Evolutionary conservation across 768 basidiomycete genomes (phyloP).

Genomic region (Candolleomyces efflorescens): DNA sequence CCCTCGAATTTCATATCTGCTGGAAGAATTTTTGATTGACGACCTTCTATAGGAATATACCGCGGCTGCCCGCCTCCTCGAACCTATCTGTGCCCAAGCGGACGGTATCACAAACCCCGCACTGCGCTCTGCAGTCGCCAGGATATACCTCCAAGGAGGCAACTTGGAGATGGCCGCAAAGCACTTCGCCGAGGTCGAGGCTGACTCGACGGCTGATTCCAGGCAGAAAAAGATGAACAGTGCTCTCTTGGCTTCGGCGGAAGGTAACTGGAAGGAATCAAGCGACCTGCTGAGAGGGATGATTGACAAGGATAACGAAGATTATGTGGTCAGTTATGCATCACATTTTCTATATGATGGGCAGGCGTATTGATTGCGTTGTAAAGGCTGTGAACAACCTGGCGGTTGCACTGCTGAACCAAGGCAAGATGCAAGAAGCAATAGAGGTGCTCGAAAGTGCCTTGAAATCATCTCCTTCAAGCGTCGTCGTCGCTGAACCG

Average conservation of each 20-base stretch:
- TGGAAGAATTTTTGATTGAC: no score
- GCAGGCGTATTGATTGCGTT: not conserved
- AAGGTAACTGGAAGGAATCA: constrained; percentile 66
- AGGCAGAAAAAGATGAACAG: constrained; percentile 56
- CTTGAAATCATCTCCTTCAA: constrained; percentile 59
- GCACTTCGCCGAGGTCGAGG: constrained; percentile 52
- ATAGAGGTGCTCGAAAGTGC: constrained; percentile 66
- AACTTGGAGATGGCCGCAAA: constrained; percentile 53
- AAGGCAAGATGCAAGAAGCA: constrained; percentile 73
- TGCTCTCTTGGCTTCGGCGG: constrained; percentile 60
- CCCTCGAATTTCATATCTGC: no score
- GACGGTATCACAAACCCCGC: constrained; percentile 39
- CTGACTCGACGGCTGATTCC: constrained; percentile 38
- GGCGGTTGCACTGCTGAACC: constrained; percentile 64
- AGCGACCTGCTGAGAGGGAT: constrained; percentile 38
- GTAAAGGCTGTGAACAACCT: constrained; percentile 71
- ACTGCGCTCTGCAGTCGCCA: constrained; percentile 64
- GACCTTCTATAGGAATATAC: constrained; percentile 52
- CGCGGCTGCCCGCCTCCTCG: constrained; percentile 64
- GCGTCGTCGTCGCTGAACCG: constrained; percentile 73
- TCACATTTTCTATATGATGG: not conserved
- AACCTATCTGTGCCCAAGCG: constrained; percentile 53
- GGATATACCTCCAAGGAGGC: constrained; percentile 74
- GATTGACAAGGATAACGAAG: constrained; percentile 51
- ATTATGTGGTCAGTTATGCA: constrained; percentile 47